Evolutionary conservation across 2,329 filamentous ascomycete species (phyloP), one percentile per base, ranked within the genome.

Genomic region (Botrytis medusae): DNA sequence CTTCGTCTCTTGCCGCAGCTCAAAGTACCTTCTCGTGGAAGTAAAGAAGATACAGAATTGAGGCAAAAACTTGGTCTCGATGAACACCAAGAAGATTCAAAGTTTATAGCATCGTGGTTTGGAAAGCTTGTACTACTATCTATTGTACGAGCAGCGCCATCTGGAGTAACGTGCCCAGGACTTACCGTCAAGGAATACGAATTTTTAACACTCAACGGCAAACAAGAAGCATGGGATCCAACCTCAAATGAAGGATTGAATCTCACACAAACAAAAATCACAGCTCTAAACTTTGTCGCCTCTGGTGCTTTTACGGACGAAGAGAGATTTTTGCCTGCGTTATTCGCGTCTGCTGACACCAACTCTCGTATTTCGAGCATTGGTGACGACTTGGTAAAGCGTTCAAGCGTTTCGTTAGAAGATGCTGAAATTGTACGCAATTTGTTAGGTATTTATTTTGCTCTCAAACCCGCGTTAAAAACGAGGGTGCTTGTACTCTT

Each of bases 361-460:
- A 96, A 98, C 76, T 93, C 91, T 51, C 89, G 92, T 14, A 90
- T 98, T 54, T 90, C 93, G 18, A 90, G 92, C n/a, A 84, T 93
- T n/a, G 95, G 93, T 0, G 94, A 98, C 73, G 94, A 97, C 78
- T 89, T 97, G 67, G 83, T 98, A 76, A 99, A 98, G 82, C 87
- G 95, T 76, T 92, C 89, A 44, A 87, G 89, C 2, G 88, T 93
- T 14, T 90, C 92, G 14, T 84, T 98, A 40, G 95, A 98, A 80
- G 87, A 93, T 75, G 78, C 85, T 16, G 77, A 81, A 1, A 82
- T 94, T 2, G 86, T 97, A 4, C 83, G 87, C 72, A 85, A 87
- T 25, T 84, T 98, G 3, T 95, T 94, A 78, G 83, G 86, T 6
- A 86, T 94, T 2, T 97, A 97, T 80, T 90, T 91, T 61, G 88